A percentile compares a stretch with the other conserved stretches of the same genome.
Conservation (phyloP, 148 eudicot genomes). For the Linanthus parryae region DNA sequence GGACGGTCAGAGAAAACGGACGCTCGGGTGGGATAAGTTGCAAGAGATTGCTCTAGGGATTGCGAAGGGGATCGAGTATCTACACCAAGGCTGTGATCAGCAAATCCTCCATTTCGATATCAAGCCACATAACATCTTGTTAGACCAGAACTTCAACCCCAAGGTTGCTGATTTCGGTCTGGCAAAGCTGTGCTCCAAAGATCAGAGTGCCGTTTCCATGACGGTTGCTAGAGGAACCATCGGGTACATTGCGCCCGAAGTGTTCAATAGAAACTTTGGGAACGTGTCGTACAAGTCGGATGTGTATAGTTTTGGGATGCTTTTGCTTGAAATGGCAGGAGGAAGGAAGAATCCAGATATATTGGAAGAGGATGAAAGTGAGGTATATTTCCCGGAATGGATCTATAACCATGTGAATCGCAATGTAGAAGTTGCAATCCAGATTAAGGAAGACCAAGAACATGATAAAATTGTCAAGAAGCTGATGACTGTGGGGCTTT, state of each 20-base stretch:
- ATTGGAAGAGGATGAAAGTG: not conserved
- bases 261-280: conserved; percentile 24
- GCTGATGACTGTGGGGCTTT: conserved; percentile 1
- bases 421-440: not conserved
- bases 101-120: conserved; percentile 12
- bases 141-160: conserved; percentile 19
- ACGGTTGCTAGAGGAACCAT: conserved; percentile 21
- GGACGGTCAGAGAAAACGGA: not conserved
- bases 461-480: not conserved
- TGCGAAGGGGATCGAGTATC: not conserved
- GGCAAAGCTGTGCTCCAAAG: conserved; percentile 16
- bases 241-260: conserved; percentile 28
- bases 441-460: not conserved
- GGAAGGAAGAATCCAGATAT: not conserved
- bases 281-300: conserved; percentile 26
- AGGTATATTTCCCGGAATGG: conserved; percentile 4
- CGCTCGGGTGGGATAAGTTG: not conserved
- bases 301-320: conserved; percentile 24
- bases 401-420: not conserved
- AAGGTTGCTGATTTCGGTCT: conserved; percentile 23
- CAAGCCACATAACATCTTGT: conserved; percentile 12
- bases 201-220: conserved; percentile 13
- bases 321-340: conserved; percentile 15
- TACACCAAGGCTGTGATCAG: conserved; percentile 3
- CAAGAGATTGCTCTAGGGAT: not conserved